These are phyloP conservation scores for Cynanchum wilfordii DNA, from an alignment of 257 asterid species.

Conservation along the genomic window DNA sequence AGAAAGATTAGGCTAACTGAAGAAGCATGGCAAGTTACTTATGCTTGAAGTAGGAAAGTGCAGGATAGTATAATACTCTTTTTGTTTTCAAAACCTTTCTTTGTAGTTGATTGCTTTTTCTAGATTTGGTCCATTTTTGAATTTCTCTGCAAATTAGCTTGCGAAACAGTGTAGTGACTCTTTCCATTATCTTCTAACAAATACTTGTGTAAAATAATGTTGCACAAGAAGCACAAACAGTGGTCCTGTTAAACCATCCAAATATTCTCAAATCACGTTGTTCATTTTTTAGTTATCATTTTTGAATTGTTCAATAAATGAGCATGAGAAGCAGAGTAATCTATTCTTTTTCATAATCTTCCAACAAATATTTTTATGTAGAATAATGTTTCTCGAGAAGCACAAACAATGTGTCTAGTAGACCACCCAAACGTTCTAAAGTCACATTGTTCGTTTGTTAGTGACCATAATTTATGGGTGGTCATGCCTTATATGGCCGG, in stretches of 20 bases:
- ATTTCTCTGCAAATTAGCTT: not conserved
- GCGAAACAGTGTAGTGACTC: slow-evolving; percentile 22
- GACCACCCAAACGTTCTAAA: slow-evolving; percentile 94
- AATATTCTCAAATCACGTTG: slow-evolving; percentile 91
- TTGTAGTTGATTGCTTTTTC: not conserved
- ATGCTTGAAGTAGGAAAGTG: not conserved
- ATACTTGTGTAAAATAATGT: slow-evolving; percentile 53
- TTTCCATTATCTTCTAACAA: slow-evolving; percentile 5
- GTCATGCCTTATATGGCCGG: slow-evolving; percentile 98
- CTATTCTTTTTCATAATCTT: slow-evolving; percentile 14
- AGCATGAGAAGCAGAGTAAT: slow-evolving; percentile 15
- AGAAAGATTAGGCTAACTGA: not conserved
- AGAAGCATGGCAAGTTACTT: not conserved
- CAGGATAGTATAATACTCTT: not conserved
- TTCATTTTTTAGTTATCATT: slow-evolving; percentile 65
- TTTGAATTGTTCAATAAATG: not conserved
- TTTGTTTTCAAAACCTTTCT: not conserved
- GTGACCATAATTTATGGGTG: slow-evolving; percentile 89
- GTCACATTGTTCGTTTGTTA: slow-evolving; percentile 91
- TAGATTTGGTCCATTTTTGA: not conserved
- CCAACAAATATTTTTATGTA: slow-evolving; percentile 15
- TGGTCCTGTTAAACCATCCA: slow-evolving; percentile 91
- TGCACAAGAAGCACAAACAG: slow-evolving; percentile 90
- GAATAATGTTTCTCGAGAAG: slow-evolving; percentile 90
- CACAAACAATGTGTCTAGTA: slow-evolving; percentile 87